Evolutionary conservation across 805 yeast species (phyloP), one percentile per base, ranked within the genome.

Genomic region (Kurtzmaniella fragi): DNA sequence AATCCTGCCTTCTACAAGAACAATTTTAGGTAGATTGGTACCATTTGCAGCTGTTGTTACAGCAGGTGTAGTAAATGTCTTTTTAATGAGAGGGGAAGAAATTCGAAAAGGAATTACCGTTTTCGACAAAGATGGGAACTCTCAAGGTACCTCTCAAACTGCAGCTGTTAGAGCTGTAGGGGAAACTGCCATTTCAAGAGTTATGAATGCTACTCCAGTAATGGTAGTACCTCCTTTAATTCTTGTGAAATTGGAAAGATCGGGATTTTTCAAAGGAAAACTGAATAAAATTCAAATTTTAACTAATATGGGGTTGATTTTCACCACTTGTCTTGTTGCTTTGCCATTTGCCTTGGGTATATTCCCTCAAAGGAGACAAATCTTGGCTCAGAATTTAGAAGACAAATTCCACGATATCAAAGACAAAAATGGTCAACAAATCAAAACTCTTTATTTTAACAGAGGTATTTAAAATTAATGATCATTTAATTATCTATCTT

Each of bases 31-130:
- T 31, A 81, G 99, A 49, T 71, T 93, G 41, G 95, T 93, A 10
- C 99, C 99, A 5, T 93, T 93, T 67, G 98, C 98, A 0, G 99
- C 99, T 1, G 99, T 93, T 28, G 97, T 90, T 1, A 81, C 93
- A 38, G 99, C 99, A 1, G 98, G 99, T 57, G 72, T 93, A 27
- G 95, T 89, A 30, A 93, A 93, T 50, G 96, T 93, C n/a, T 88
- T 87, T 54, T 73, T 95, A 43, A 93, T 93, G 99, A 80, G 99
- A 67, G 79, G 91, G 41, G 95, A 90, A 61, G 99, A 93, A 64
- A 81, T 93, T 56, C 80, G 79, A 50, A 84, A 82, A 55, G 95
- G 95, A 50, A 86, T 86, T 40, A 63, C 79, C 31, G 93, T 85
- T 0, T 82, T 66, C 48, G 84, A 82, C 57, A 59, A 73, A 29